phyloP scores from a whole-genome alignment of 2,329 filamentous ascomycete genomes.

The Verticillium tricorpus region DNA sequence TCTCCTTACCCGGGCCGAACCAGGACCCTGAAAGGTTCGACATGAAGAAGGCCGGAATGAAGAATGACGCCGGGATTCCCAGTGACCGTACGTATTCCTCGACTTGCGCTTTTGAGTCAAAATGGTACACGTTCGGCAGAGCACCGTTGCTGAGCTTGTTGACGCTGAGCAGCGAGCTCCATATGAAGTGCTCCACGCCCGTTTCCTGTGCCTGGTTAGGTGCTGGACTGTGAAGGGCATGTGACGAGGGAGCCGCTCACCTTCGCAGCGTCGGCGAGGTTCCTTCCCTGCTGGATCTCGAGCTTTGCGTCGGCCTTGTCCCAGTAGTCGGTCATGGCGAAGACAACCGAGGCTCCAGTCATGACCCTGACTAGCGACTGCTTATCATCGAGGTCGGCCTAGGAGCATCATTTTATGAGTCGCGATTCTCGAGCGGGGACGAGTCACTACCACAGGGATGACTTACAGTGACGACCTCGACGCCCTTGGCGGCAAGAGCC shows the following conservation, averaged over 20 bases:
- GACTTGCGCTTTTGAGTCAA: slow-evolving; percentile 53
- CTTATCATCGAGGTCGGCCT: slow-evolving; percentile 46
- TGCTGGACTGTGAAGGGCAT: slow-evolving; percentile 1
- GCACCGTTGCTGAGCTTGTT: slow-evolving; percentile 32
- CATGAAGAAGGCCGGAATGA: slow-evolving; percentile 51
- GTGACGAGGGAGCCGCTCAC: slow-evolving; percentile 25
- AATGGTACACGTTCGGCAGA: slow-evolving; percentile 41
- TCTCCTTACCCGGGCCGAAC: slow-evolving; percentile 20
- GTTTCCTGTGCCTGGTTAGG: slow-evolving; percentile 22
- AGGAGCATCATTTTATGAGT: neutral
- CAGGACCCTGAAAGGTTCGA: slow-evolving; percentile 35
- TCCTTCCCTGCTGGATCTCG: slow-evolving; percentile 41
- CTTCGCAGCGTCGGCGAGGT: slow-evolving; percentile 41
- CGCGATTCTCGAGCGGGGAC: neutral
- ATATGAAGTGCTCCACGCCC: slow-evolving; percentile 38
- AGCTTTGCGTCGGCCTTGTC: slow-evolving; percentile 33
- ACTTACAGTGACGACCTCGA: slow-evolving; percentile 42
- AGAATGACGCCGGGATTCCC: slow-evolving; percentile 43
- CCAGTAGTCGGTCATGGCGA: slow-evolving; percentile 50
- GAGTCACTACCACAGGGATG: neutral
- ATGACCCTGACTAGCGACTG: slow-evolving; percentile 38
- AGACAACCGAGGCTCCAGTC: slow-evolving; percentile 42
- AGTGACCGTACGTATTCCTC: slow-evolving; percentile 47
- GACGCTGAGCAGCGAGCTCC: slow-evolving; percentile 36
- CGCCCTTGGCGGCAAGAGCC: slow-evolving; percentile 37